Evolutionary conservation across 2,329 filamentous ascomycete genomes (phyloP).

Genomic region (Raffaelea deltoideospora): DNA sequence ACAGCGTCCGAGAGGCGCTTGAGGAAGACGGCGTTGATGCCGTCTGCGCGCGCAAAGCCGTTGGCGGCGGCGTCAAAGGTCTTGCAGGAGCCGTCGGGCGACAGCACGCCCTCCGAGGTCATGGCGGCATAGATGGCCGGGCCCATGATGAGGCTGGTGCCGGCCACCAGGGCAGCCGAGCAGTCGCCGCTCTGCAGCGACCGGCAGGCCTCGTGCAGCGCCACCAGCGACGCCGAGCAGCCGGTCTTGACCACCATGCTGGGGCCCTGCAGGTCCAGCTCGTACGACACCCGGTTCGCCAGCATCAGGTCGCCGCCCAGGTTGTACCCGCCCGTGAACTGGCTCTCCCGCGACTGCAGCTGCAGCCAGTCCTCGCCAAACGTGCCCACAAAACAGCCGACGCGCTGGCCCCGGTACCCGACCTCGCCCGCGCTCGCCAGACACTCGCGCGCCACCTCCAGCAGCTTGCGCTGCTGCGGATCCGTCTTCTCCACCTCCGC

Average conservation of each 20-base stretch:
- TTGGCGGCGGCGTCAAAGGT: constrained; percentile 22
- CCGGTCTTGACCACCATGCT: constrained; percentile 23
- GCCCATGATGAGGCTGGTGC: constrained; percentile 4
- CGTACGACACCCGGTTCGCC: constrained; percentile 21
- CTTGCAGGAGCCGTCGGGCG: constrained; percentile 6
- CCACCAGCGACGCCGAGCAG: constrained; percentile 20
- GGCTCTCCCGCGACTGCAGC: neutral
- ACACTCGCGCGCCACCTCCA: constrained; percentile 10
- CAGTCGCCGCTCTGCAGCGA: constrained; percentile 6
- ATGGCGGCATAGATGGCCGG: constrained; percentile 9
- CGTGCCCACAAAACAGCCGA: constrained; percentile 18
- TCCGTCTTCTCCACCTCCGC: constrained; percentile 5
- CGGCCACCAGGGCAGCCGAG: constrained; percentile 1
- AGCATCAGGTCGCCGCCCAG: constrained; percentile 10
- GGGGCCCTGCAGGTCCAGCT: constrained; percentile 18
- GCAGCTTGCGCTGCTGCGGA: constrained; percentile 10
- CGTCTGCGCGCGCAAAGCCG: constrained; percentile 30
- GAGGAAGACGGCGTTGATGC: constrained; percentile 21
- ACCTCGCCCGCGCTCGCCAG: constrained; percentile 12
- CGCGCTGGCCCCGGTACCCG: constrained; percentile 14
- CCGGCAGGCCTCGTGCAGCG: constrained; percentile 8
- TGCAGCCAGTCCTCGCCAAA: constrained; percentile 16
- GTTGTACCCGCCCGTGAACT: neutral
- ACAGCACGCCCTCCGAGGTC: constrained; percentile 8
- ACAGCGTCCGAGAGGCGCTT: constrained; percentile 21